These are phyloP conservation scores for Suillus brevipes DNA, from an alignment of 768 basidiomycete species.

Conservation along the genomic window DNA sequence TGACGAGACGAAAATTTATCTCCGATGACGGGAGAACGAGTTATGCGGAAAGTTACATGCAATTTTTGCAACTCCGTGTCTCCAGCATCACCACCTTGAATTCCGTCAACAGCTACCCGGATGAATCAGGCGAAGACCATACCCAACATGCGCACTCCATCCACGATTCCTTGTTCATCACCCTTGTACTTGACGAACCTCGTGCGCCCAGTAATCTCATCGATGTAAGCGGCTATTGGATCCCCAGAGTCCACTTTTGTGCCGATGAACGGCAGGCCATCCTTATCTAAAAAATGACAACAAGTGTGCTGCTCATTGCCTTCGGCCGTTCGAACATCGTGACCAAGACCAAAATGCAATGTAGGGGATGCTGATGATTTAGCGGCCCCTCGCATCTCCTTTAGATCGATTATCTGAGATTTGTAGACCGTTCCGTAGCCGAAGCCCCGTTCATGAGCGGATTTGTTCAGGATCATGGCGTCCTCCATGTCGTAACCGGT, in stretches of 20 bases:
- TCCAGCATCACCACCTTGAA: conserved; percentile 79
- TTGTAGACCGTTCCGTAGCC: conserved; percentile 97
- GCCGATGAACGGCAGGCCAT: conserved; percentile 86
- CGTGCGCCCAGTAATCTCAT: conserved; percentile 82
- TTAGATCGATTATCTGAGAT: conserved; percentile 86
- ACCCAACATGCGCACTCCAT: conserved; percentile 91
- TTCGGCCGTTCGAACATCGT: conserved; percentile 61
- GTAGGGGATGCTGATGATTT: conserved; percentile 57
- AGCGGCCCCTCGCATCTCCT: conserved; percentile 69
- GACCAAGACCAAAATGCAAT: conserved; percentile 88
- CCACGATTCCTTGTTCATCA: conserved; percentile 86
- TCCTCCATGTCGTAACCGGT: conserved; percentile 99
- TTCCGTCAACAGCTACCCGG: not conserved
- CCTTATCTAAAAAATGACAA: conserved; percentile 62
- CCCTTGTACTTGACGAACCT: conserved; percentile 94
- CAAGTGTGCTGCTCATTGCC: conserved; percentile 47
- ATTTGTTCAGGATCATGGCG: conserved; percentile 99
- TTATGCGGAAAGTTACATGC: conserved; percentile 89
- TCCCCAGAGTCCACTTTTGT: conserved; percentile 69
- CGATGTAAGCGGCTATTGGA: conserved; percentile 81
- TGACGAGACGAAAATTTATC: conserved; percentile 99
- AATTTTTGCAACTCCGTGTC: conserved; percentile 90
- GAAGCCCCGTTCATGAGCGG: conserved; percentile 96
- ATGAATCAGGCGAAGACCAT: conserved; percentile 20
- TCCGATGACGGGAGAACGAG: conserved; percentile 94